Evolutionary conservation across 2,329 filamentous ascomycete genomes (phyloP).

Genomic region (Aspergillus sp.): DNA sequence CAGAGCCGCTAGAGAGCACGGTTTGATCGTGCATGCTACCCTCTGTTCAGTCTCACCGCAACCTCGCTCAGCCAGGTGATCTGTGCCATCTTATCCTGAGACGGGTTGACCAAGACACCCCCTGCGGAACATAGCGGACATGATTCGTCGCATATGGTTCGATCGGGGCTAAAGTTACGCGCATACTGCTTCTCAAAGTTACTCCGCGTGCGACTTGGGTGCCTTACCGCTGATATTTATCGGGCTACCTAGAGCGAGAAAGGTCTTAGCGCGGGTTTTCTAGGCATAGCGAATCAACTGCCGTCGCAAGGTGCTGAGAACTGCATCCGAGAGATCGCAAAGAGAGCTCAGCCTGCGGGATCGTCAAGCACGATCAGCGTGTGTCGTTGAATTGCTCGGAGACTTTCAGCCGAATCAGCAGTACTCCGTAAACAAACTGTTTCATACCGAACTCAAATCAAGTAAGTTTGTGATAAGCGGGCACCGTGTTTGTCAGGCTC

Average conservation of each 20-base stretch:
- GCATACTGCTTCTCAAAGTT: background rate
- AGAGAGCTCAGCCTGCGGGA: background rate
- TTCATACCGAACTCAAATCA: background rate
- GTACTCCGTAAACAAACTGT: background rate
- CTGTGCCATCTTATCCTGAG: background rate
- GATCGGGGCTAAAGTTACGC: constrained; percentile 15
- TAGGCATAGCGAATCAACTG: background rate
- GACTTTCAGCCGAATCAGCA: background rate
- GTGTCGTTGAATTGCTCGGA: background rate
- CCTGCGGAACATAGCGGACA: background rate
- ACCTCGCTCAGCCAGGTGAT: background rate
- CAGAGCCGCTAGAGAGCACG: background rate
- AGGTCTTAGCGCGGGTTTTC: background rate
- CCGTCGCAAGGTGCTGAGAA: background rate
- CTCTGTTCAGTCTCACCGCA: constrained; percentile 9
- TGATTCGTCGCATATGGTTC: constrained; percentile 14
- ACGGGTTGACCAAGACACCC: background rate
- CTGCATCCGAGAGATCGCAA: background rate
- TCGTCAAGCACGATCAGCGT: background rate
- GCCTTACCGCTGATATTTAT: background rate
- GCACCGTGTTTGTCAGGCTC: background rate
- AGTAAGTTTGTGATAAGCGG: background rate
- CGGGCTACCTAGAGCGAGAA: background rate
- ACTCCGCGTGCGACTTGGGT: background rate
- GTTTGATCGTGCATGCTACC: background rate